Evolutionary conservation across 2,329 filamentous ascomycete genomes (phyloP).

Genomic region (Fusarium pseudocircinatum): DNA sequence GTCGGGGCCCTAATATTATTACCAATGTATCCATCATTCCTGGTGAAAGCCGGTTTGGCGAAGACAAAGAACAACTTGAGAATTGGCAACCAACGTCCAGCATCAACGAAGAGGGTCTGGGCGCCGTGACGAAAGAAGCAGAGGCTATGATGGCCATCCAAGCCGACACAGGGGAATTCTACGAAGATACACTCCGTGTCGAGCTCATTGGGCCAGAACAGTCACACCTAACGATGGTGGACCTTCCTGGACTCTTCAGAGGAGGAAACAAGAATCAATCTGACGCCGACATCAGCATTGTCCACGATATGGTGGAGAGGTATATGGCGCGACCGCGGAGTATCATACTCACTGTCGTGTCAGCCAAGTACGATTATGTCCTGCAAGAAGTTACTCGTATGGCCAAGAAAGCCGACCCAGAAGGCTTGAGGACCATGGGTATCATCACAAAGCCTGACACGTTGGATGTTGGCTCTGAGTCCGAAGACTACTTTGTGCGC

Average conservation of each 20-base stretch:
- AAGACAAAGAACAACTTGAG: not conserved
- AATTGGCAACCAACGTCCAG: constrained; percentile 31
- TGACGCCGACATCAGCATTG: constrained; percentile 54
- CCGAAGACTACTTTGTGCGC: constrained; percentile 54
- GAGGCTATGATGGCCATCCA: constrained; percentile 61
- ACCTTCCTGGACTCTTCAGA: constrained; percentile 64
- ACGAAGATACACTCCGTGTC: constrained; percentile 58
- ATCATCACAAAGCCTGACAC: constrained; percentile 68
- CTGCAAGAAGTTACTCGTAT: constrained; percentile 66
- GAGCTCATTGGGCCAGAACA: constrained; percentile 59
- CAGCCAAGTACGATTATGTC: constrained; percentile 65
- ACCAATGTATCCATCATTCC: constrained; percentile 49
- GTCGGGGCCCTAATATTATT: constrained; percentile 43
- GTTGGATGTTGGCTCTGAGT: constrained; percentile 35
- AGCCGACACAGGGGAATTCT: constrained; percentile 51
- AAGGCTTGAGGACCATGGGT: constrained; percentile 59
- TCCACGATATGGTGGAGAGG: constrained; percentile 58
- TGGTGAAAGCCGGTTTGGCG: constrained; percentile 18
- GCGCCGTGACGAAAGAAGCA: constrained; percentile 52
- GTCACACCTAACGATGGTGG: constrained; percentile 68
- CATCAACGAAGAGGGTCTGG: constrained; percentile 24
- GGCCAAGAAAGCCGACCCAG: constrained; percentile 44
- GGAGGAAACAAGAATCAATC: constrained; percentile 55
- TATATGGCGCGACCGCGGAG: constrained; percentile 68
- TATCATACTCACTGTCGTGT: constrained; percentile 69